Evolutionary conservation across 495 filamentous ascomycete genomes (phyloP), one percentile per base, ranked within the genome.

Genomic region (Penicillium chermesinum): DNA sequence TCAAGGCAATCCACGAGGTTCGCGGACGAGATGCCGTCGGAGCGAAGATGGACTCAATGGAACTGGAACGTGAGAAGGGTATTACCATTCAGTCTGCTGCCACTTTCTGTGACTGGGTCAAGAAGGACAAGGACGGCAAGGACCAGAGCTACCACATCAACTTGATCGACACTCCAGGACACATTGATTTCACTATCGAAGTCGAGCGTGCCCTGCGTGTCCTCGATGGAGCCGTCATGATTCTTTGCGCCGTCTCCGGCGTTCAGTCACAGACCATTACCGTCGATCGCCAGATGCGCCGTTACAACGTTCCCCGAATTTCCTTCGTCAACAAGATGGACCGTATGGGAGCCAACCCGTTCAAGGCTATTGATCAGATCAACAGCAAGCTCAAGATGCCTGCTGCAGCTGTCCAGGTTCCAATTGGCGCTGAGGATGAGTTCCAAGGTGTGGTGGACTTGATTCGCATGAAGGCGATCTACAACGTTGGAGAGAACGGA

Each of bases 11-110:
- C 55, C 94, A 99, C 70, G 94, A 99, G 72, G 94, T 99, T 22
- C 81, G 94, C 53, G 94, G 94, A 30, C 89, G 89, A 56, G 94
- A 99, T 73, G 82, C 85, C 32, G 89, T 97, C 15, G 94, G 94
- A 56, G 94, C 94, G 38, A 99, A 99, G 73, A 99, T 99, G 94
- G 94, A 99, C 76, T 96, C 90, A 7, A 99, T 99, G 94, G 94
- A 97, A 41, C 71, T 99, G 52, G 94, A 99, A 69, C 79, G 93
- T 63, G 93, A 98, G 63, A 93, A 96, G 76, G 93, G 93, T 63
- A 98, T 98, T 64, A 98, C 93, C 46, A 98, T 98, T 54, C 91
- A 98, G 72, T 96, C 90, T 44, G 93, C 93, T 34, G 93, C 93
- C 17, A 98, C 93, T 1, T 99, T 95, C 66, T 95, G 90, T 70